A percentile compares a stretch with the other conserved stretches of the same genome.
These are phyloP conservation scores for Vigna unguiculata DNA, from an alignment of 306 rosid genomes.

Conservation along the genomic window DNA sequence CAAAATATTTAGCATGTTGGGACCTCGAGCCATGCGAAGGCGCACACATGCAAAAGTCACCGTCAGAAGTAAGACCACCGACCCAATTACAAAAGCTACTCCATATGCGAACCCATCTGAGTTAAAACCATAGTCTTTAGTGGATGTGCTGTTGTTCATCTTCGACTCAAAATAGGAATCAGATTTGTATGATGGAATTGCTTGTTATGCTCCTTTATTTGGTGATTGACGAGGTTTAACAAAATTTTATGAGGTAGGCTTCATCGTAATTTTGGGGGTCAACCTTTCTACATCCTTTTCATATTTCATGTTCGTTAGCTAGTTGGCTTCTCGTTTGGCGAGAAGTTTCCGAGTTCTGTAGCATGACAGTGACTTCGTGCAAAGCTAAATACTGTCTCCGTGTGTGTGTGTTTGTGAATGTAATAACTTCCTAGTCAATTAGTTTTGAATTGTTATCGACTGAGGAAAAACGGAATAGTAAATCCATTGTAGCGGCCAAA, in stretches of 20 bases:
- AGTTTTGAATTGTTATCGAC: background rate
- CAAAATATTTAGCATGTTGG: conserved; percentile 13
- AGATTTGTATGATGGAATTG: background rate
- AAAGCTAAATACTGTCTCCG: background rate
- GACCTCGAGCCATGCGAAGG: background rate
- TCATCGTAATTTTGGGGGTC: conserved; percentile 16
- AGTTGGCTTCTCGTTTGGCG: conserved; percentile 23
- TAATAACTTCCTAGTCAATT: too few relatives aligned
- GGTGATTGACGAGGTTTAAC: background rate
- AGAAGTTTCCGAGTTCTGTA: conserved; percentile 18
- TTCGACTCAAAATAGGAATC: background rate
- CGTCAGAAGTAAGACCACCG: conserved; percentile 8
- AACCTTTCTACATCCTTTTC: conserved; percentile 27
- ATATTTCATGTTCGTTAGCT: background rate
- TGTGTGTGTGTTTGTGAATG: too few relatives aligned
- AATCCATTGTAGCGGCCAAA: background rate
- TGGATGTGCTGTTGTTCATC: conserved; percentile 33
- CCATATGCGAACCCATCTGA: conserved; percentile 15
- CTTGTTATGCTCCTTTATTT: background rate
- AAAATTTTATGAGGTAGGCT: background rate
- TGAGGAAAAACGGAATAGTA: background rate
- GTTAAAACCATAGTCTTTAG: background rate
- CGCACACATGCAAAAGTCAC: conserved; percentile 48
- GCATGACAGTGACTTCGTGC: conserved; percentile 21
- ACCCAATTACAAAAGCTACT: conserved; percentile 18